Evolutionary conservation across 140 eudicot genomes (phyloP), one percentile per base, ranked within the genome.

Genomic region (Anethum foeniculum): DNA sequence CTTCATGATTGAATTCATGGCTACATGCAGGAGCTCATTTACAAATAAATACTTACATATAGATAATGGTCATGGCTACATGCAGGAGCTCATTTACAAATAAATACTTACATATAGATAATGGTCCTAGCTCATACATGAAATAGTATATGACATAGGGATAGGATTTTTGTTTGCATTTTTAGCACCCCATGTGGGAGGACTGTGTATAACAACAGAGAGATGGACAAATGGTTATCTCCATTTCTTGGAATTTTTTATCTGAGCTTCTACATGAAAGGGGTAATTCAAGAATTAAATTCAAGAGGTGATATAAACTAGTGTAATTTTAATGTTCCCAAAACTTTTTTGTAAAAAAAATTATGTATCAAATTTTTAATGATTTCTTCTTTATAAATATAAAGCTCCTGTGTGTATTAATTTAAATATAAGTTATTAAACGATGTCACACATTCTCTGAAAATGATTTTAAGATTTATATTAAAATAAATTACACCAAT

Each of bases 1-100:
- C 75, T 13, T 69, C 43, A 69, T 69, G 25, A 69, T 69, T 69
- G 39, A 32, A 69, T 69, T 69, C 75, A 69, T 69, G 44, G 75
- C 43, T 68, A 32, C 4, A 23, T 67, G 41, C 41, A 67, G 0
- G n/a, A 28, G 43, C 9, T 13, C 75, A 32, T 67, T 28, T 34
- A 30, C 38, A 64, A 64, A 64, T 64, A 64, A 0, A 10, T 64
- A 27, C 36, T n/a, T n/a, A n/a, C 3, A n/a, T n/a, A n/a, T n/a
- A n/a, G n/a, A n/a, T n/a, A n/a, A n/a, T n/a, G n/a, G n/a, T 69
- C 75, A 69, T 69, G 44, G 75, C 43, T 68, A 32, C 4, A 23
- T 67, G 41, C 41, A 67, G 0, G n/a, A 28, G 43, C 9, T 13
- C 75, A 32, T 67, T 28, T 34, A 30, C 38, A 64, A 64, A 64